A percentile compares a stretch with the other conserved stretches of the same genome.
These are phyloP conservation scores for Gentiana straminea DNA, from an alignment of 257 asterid species.

Conservation along the genomic window DNA sequence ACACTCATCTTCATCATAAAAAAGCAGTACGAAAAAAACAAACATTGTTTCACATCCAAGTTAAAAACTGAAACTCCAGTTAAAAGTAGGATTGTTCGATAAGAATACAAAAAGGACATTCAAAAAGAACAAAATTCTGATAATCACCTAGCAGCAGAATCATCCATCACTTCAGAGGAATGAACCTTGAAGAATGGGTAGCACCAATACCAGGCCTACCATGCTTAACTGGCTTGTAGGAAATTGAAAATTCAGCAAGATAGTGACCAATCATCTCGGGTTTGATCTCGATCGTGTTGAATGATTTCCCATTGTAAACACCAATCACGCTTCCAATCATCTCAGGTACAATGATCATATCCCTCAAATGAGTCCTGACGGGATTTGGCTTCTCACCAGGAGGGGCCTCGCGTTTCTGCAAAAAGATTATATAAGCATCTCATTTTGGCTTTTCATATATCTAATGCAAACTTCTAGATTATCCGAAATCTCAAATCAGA, in stretches of 20 bases:
- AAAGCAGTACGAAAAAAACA: neutral
- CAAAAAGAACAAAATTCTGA: conserved; percentile 2
- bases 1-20: neutral
- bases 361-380: conserved; percentile 60
- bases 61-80: neutral
- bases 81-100: neutral
- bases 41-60: neutral
- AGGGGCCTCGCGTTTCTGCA: conserved; percentile 70
- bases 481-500: no score
- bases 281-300: conserved; percentile 66
- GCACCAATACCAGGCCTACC: conserved; percentile 94
- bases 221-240: conserved; percentile 79
- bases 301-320: conserved; percentile 67
- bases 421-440: neutral
- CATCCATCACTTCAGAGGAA: conserved; percentile 52
- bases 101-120: neutral
- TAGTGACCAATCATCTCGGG: conserved; percentile 80
- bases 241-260: conserved; percentile 69
- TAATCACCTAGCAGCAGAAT: neutral
- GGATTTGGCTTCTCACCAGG: conserved; percentile 70
- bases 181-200: conserved; percentile 82
- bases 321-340: conserved; percentile 80
- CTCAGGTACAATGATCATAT: conserved; percentile 74
- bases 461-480: neutral
- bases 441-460: no score